Conservation (phyloP, 208 protist genomes). For the Wallacemonas sp. region DNA sequence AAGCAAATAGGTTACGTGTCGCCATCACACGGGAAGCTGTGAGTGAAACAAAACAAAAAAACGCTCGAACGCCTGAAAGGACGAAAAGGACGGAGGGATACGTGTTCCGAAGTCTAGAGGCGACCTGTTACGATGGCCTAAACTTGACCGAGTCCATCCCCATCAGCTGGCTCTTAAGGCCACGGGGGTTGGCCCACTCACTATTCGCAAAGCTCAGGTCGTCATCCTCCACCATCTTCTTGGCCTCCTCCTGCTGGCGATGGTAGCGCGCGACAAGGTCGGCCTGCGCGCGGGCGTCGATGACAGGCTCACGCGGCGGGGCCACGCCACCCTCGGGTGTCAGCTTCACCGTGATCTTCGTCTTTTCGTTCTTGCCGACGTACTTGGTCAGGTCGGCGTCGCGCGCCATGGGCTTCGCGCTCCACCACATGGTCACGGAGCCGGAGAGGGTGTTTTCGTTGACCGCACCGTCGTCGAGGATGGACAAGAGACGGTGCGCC, state of each 20-base stretch:
- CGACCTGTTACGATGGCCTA: conserved; percentile 12
- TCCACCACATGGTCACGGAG: conserved; percentile 87
- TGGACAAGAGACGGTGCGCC: conserved; percentile 77
- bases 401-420: conserved; percentile 80
- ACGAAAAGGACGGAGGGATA: no score
- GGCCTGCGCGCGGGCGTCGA: conserved; percentile 82
- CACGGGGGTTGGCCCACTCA: conserved; percentile 89
- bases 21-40: no score
- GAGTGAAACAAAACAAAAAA: no score
- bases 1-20: no score
- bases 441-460: conserved; percentile 81
- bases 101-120: no score
- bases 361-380: conserved; percentile 93
- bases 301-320: conserved; percentile 81
- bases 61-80: no score
- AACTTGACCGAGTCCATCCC: conserved; percentile 79
- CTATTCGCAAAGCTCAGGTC: conserved; percentile 90
- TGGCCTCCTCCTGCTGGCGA: conserved; percentile 93
- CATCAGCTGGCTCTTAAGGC: conserved; percentile 86
- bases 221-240: conserved; percentile 92
- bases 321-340: conserved; percentile 59
- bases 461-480: conserved; percentile 84
- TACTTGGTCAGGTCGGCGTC: conserved; percentile 81
- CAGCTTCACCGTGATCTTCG: conserved; percentile 93
- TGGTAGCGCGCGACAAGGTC: conserved; percentile 93